phyloP scores from a whole-genome alignment of 1,284 basidiomycete genomes.

The Cystobasidium pallidum region DNA sequence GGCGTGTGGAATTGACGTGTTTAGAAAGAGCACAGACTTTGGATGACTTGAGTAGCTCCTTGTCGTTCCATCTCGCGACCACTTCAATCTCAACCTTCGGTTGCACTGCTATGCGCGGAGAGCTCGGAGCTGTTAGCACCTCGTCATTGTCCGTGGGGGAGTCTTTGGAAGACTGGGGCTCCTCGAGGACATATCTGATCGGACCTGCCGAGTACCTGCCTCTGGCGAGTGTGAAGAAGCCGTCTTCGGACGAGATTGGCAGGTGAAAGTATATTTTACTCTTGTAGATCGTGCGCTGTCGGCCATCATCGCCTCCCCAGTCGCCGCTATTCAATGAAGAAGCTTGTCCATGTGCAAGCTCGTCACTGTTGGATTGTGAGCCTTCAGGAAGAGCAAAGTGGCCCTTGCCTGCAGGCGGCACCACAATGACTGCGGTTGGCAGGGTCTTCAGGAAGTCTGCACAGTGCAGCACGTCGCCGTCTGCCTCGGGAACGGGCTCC shows the following conservation, averaged over 20 bases:
- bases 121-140: neutral
- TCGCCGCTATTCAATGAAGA: neutral
- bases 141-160: conserved; percentile 5
- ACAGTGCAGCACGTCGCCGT: conserved; percentile 31
- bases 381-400: conserved; percentile 4
- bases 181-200: conserved; percentile 28
- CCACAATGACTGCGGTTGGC: conserved; percentile 36
- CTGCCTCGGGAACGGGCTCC: conserved; percentile 9
- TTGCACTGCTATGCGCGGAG: neutral
- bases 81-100: conserved; percentile 36
- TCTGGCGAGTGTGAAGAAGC: conserved; percentile 25
- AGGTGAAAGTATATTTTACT: conserved; percentile 35
- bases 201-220: conserved; percentile 29
- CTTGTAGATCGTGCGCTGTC: conserved; percentile 33
- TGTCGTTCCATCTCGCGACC: conserved; percentile 41
- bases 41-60: conserved; percentile 34
- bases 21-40: conserved; percentile 32
- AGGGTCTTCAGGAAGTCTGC: conserved; percentile 38
- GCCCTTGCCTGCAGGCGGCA: conserved; percentile 10
- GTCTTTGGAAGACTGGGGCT: conserved; percentile 31
- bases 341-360: neutral
- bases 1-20: neutral
- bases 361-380: too few species aligned
- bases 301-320: conserved; percentile 15
- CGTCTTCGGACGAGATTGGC: conserved; percentile 23